phyloP scores from a whole-genome alignment of 192 early-diverging fungal genomes.

The Allomyces macrogynus region DNA sequence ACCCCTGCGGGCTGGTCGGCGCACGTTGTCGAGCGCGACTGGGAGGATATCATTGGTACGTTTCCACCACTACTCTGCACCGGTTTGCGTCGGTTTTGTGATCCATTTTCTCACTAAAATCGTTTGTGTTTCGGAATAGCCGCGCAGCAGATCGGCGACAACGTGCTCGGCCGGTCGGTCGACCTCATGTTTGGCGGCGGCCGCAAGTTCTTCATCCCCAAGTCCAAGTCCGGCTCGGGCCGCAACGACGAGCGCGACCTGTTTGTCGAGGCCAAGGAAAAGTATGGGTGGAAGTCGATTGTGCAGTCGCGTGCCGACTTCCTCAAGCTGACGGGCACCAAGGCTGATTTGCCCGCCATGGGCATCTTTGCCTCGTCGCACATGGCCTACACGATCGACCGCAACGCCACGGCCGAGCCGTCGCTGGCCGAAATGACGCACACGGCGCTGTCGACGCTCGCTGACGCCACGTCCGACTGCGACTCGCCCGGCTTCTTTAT shows the following conservation, averaged over 20 bases:
- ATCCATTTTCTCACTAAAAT: background rate
- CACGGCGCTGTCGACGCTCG: conserved; percentile 17
- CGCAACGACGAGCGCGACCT: conserved; percentile 19
- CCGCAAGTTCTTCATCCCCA: conserved; percentile 20
- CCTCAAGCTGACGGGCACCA: conserved; percentile 5
- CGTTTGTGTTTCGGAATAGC: conserved; percentile 5
- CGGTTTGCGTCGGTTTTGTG: too few species aligned
- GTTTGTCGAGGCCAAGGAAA: conserved; percentile 9
- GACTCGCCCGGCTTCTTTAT: conserved; percentile 24
- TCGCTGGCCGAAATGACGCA: conserved; percentile 29
- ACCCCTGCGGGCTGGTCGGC: conserved; percentile 36
- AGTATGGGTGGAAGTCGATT: conserved; percentile 7
- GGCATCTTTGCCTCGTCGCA: conserved; percentile 24
- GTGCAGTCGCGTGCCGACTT: conserved; percentile 4
- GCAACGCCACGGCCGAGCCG: conserved; percentile 16
- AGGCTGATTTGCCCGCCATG: conserved; percentile 16
- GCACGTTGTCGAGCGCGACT: conserved; percentile 23
- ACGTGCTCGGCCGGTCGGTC: conserved; percentile 11
- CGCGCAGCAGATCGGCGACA: conserved; percentile 21
- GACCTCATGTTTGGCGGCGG: conserved; percentile 38
- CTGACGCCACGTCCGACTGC: conserved; percentile 3
- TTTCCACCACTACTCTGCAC: too few species aligned
- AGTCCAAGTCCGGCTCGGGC: conserved; percentile 11
- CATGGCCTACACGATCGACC: conserved; percentile 29
- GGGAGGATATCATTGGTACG: conserved; percentile 22